Base-by-base conservation (phyloP, 2,329 filamentous ascomycete genomes). In the Ascochyta koolunga region DNA sequence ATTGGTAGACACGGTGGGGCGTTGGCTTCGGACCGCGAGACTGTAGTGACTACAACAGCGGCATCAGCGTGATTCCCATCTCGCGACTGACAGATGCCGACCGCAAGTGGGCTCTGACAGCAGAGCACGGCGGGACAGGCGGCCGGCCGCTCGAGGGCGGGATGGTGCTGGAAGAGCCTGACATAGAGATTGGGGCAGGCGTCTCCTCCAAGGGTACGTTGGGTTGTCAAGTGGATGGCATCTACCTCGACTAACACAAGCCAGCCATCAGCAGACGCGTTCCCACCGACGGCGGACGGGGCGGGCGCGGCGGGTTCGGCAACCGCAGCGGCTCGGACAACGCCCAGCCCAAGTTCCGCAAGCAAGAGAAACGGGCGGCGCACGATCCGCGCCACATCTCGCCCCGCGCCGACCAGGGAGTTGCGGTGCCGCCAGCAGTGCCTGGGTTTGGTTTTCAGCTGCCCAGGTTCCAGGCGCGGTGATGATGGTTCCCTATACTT, bases 181-280 rank as follows among this genome's bases (percentile, higher is more conserved):
- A 99, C 71, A 99, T 99, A 66, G 95, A 99, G 76, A 99, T 99
- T 53, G 95, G 95, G 47, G 93, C 93, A 16, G 95, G 95, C 50
- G 96, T 99, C 13, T 97, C 93, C 16, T 97, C 92, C 37, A 99
- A 99, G 80, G 91, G 81, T 81, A 73, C 52, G 27, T n/a, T n/a
- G n/a, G n/a, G n/a, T n/a, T n/a, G n/a, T n/a, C n/a, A n/a, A n/a
- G n/a, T n/a, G n/a, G n/a, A n/a, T n/a, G n/a, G n/a, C n/a, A 7
- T 16, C 4, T 11, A 5, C 19, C 7, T 2, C 27, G 36, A 39
- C 60, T 71, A 51, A 72, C 55, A 38, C 10, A 0, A 32, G 13
- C 7, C 29, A 74, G 72, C 71, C 16, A 74, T 74, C 25, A 74
- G 71, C 37, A 60, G 66, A 48, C 68, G 72, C 41, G 69, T 75